Percentiles rank a stretch among this genome's conserved stretches.
Conservation (phyloP, 2,329 filamentous ascomycete species). For the Talaromyces rugulosus region DNA sequence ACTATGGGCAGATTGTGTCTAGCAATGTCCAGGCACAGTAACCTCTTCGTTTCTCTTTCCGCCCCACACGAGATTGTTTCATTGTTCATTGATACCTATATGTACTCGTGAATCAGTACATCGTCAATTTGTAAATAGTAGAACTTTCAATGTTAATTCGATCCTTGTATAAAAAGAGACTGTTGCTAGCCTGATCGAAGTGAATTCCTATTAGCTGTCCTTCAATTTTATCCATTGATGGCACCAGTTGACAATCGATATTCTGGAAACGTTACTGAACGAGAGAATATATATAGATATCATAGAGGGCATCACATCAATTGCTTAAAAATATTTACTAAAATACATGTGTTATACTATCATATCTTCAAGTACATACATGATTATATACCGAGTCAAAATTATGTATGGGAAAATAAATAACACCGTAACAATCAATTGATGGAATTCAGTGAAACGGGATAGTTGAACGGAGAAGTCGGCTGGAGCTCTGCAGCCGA, state of each 20-base stretch:
- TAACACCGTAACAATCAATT: neutral
- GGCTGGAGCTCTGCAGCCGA: neutral
- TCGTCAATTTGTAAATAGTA: neutral
- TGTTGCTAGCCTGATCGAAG: no score
- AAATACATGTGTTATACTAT: no score
- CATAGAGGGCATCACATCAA: no score
- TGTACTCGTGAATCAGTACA: neutral
- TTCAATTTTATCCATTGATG: no score
- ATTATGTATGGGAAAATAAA: neutral
- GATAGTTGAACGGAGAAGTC: neutral
- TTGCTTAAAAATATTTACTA: no score
- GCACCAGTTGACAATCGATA: no score
- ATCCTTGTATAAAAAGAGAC: neutral
- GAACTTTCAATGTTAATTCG: neutral
- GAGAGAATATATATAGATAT: no score
- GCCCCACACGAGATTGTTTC: neutral
- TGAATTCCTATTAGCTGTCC: neutral
- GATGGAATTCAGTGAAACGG: neutral
- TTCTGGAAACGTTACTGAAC: no score
- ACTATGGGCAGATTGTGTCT: conserved; percentile 12
- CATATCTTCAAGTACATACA: no score
- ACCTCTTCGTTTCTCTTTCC: neutral
- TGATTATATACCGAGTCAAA: no score
- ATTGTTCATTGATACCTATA: neutral
- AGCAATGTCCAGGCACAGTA: conserved; percentile 1